A percentile compares a stretch with the other conserved stretches of the same genome.
These are phyloP conservation scores for Candida koratica DNA, from an alignment of 805 yeast species.

Conservation along the genomic window DNA sequence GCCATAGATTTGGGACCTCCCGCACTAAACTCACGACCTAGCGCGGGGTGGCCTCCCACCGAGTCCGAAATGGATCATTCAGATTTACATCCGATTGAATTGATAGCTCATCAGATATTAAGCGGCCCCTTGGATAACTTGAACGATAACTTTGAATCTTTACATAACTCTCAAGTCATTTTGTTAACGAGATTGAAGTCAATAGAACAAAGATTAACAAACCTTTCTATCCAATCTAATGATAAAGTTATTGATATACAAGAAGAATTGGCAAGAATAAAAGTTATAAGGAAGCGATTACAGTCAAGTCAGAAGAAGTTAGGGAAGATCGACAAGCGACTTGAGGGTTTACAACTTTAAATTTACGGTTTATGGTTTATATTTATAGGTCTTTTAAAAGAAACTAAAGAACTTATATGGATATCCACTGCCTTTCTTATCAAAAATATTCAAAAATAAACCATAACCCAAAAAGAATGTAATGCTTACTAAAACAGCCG, in stretches of 20 bases:
- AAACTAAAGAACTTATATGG: constrained; percentile 54
- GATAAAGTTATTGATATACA: constrained; percentile 18
- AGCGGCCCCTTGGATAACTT: constrained; percentile 53
- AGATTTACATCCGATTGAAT: constrained; percentile 56
- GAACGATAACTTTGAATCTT: constrained; percentile 46
- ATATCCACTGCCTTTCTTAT: constrained; percentile 67
- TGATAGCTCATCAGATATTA: constrained; percentile 52
- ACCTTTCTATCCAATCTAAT: constrained; percentile 15
- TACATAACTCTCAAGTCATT: constrained; percentile 56
- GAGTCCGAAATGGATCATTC: constrained; percentile 1
- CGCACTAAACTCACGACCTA: too few relatives aligned
- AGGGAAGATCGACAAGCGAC: constrained; percentile 13
- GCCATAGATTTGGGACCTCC: not conserved
- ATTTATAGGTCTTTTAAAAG: too few relatives aligned
- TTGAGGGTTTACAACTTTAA: too few relatives aligned
- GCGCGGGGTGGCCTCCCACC: not conserved
- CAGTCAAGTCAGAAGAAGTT: constrained; percentile 25
- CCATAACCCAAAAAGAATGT: constrained; percentile 58
- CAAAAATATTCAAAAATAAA: constrained; percentile 61
- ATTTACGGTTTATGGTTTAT: too few relatives aligned
- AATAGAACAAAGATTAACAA: constrained; percentile 34
- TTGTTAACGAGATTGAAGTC: constrained; percentile 46
- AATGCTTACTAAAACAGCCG: constrained; percentile 42
- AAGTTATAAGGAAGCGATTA: constrained; percentile 31
- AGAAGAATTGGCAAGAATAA: constrained; percentile 21